phyloP scores from a whole-genome alignment of 2,329 filamentous ascomycete species.

The Pseudocercospora pini-densiflorae region DNA sequence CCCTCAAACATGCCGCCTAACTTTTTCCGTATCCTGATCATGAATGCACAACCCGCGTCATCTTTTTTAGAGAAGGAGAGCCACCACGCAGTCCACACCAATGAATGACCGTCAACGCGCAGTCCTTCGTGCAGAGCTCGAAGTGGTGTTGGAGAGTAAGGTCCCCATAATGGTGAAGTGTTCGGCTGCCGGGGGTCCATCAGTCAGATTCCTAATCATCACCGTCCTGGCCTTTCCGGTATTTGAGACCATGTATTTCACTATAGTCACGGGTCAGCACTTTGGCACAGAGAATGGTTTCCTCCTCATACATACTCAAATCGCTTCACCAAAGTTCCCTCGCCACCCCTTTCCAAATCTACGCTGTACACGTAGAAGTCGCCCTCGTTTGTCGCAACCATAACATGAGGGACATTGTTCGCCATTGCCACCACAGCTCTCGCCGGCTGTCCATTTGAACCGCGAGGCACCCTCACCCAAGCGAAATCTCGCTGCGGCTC shows the following conservation, averaged over 20 bases:
- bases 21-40: background rate
- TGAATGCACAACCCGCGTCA: background rate
- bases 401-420: conserved; percentile 90
- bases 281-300: background rate
- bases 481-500: conserved; percentile 94
- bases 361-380: conserved; percentile 95
- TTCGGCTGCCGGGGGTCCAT: too few relatives aligned
- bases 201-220: conserved; percentile 28
- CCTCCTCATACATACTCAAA: conserved; percentile 72
- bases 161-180: too few relatives aligned
- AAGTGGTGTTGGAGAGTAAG: too few relatives aligned
- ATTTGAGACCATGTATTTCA: conserved; percentile 40
- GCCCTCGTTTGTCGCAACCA: conserved; percentile 97
- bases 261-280: conserved; percentile 29
- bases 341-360: conserved; percentile 90
- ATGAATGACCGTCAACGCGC: too few relatives aligned
- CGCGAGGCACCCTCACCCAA: conserved; percentile 88
- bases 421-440: conserved; percentile 97
- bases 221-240: conserved; percentile 33
- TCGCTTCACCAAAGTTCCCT: conserved; percentile 88
- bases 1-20: background rate
- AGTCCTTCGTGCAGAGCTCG: too few relatives aligned
- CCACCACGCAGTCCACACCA: too few relatives aligned
- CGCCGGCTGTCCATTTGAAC: conserved; percentile 58
- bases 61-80: too few relatives aligned